Evolutionary conservation across 2,329 filamentous ascomycete genomes (phyloP).

Genomic region (Cytospora leucostoma): DNA sequence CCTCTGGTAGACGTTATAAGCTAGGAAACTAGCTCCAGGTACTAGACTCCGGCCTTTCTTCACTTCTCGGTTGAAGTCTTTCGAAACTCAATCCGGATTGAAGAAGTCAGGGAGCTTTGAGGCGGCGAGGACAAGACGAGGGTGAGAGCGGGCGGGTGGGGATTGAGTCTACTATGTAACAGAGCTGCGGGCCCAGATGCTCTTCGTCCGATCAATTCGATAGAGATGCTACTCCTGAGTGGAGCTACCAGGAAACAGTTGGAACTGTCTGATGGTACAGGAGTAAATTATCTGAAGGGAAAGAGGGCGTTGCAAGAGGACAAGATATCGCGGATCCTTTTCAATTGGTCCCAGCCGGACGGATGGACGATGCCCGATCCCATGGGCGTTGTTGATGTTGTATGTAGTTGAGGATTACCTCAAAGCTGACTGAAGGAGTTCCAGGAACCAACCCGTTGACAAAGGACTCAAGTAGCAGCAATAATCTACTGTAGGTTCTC

Average conservation of each 20-base stretch:
- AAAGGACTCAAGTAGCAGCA: no score
- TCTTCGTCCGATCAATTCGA: constrained; percentile 17
- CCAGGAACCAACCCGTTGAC: no score
- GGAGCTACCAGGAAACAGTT: not conserved
- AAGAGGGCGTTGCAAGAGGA: not conserved
- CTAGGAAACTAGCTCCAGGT: not conserved
- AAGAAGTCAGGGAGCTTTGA: not conserved
- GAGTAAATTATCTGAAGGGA: not conserved
- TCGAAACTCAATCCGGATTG: not conserved
- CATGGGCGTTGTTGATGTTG: no score
- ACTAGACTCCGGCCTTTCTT: not conserved
- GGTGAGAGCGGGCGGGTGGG: constrained; percentile 4
- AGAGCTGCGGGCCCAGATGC: constrained; percentile 21
- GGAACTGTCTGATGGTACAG: not conserved
- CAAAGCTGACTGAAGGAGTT: no score
- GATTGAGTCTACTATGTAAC: constrained; percentile 5
- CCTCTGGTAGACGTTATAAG: not conserved
- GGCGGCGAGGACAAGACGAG: not conserved
- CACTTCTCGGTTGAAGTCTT: not conserved
- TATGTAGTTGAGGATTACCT: no score
- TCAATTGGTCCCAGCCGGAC: no score
- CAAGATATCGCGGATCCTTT: no score
- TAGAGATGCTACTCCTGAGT: constrained; percentile 14
- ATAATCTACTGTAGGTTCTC: no score
- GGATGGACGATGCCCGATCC: no score